Percentiles rank a stretch among this genome's conserved stretches.
These are phyloP conservation scores for Mortierella sp. DNA, from an alignment of 371 early-diverging fungal species.

Conservation along the genomic window DNA sequence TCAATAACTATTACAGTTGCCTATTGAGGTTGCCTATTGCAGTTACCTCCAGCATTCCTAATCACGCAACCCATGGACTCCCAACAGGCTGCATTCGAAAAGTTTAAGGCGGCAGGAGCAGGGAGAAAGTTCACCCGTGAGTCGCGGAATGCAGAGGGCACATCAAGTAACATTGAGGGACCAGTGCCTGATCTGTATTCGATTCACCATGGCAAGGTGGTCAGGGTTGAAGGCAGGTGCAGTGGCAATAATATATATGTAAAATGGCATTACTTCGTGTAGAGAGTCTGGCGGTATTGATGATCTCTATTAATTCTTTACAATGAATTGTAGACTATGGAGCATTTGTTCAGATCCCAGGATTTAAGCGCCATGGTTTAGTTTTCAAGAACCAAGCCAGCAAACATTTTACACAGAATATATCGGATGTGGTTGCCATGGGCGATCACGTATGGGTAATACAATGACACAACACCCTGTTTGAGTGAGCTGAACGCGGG, in stretches of 20 bases:
- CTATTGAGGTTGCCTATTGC: neutral
- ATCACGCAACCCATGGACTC: slow-evolving; percentile 34
- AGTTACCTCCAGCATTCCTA: neutral
- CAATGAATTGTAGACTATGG: slow-evolving; percentile 30
- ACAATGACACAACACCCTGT: neutral
- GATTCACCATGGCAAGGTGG: slow-evolving; percentile 49
- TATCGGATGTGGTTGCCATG: slow-evolving; percentile 40
- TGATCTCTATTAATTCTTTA: neutral
- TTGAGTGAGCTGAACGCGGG: too few relatives aligned
- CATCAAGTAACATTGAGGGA: slow-evolving; percentile 14
- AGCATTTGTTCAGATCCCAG: slow-evolving; percentile 51
- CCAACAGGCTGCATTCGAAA: slow-evolving; percentile 51
- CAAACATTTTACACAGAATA: slow-evolving; percentile 39
- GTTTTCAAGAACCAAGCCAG: slow-evolving; percentile 48
- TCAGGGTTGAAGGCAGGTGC: slow-evolving; percentile 42
- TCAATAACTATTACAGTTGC: neutral
- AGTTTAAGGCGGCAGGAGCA: slow-evolving; percentile 35
- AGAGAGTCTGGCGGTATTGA: neutral
- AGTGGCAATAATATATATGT: neutral
- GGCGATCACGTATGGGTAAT: slow-evolving; percentile 55
- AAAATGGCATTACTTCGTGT: neutral
- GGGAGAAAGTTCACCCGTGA: slow-evolving; percentile 12
- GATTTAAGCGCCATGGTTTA: slow-evolving; percentile 38
- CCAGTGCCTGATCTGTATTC: slow-evolving; percentile 54
- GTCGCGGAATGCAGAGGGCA: slow-evolving; percentile 10